Percentiles rank a stretch among this genome's conserved stretches.
These are phyloP conservation scores for Trichosporon sp. DNA, from an alignment of 1,284 basidiomycete species.

Conservation along the genomic window DNA sequence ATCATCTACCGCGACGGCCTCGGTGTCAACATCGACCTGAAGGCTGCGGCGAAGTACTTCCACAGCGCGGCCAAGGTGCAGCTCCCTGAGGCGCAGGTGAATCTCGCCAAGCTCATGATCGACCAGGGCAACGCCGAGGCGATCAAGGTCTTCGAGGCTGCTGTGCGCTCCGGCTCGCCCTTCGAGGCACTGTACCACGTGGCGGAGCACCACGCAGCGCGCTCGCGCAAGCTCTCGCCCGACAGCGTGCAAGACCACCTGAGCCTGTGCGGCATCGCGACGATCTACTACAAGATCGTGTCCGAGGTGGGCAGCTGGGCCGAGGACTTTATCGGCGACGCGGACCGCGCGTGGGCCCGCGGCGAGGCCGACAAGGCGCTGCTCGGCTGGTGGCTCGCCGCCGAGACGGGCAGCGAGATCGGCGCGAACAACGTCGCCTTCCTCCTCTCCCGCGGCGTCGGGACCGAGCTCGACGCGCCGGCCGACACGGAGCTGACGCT, in stretches of 20 bases:
- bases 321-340: conserved; percentile 74
- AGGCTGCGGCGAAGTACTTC: conserved; percentile 63
- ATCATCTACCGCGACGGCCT: conserved; percentile 88
- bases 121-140: conserved; percentile 52
- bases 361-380: conserved; percentile 58
- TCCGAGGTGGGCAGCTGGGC: conserved; percentile 83
- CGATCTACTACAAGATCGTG: conserved; percentile 76
- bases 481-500: conserved; percentile 67
- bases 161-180: conserved; percentile 74
- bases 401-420: conserved; percentile 83
- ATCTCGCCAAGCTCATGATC: conserved; percentile 75
- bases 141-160: conserved; percentile 68
- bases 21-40: conserved; percentile 54
- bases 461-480: neutral
- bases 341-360: conserved; percentile 70
- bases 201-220: conserved; percentile 65
- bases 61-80: conserved; percentile 74
- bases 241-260: conserved; percentile 27
- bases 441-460: conserved; percentile 66
- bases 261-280: conserved; percentile 70
- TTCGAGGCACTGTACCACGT: conserved; percentile 92
- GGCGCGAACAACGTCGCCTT: conserved; percentile 96
- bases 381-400: conserved; percentile 90
- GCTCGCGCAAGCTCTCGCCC: conserved; percentile 49
- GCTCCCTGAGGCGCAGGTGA: conserved; percentile 82